phyloP scores from a whole-genome alignment of 306 rosid genomes.

The Rubus parviflorus region DNA sequence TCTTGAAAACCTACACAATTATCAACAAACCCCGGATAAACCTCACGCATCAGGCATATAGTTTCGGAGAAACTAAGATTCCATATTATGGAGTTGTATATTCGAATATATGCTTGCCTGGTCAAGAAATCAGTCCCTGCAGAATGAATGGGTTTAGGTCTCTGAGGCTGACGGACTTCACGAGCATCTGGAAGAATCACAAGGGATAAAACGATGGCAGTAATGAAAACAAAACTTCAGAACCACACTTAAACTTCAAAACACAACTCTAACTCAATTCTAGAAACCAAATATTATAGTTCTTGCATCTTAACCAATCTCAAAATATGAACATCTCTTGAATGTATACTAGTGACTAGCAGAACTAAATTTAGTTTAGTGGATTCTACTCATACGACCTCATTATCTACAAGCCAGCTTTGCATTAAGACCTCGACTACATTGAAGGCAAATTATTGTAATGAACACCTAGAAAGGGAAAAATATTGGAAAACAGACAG shows the following conservation, averaged over 20 bases:
- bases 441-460: not conserved
- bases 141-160: not conserved
- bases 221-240: not conserved
- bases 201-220: not conserved
- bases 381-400: not conserved
- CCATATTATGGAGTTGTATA: not conserved
- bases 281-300: not conserved
- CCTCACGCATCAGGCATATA: not conserved
- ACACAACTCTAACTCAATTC: not conserved
- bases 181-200: constrained; percentile 1
- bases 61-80: not conserved
- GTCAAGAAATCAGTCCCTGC: constrained; percentile 11
- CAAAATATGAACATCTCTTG: not conserved
- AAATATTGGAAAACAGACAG: not conserved
- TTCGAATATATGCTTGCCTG: constrained; percentile 14
- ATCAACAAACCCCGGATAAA: not conserved
- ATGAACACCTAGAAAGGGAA: not conserved
- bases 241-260: not conserved
- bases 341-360: not conserved
- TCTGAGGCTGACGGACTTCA: constrained; percentile 14
- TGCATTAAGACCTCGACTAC: not conserved
- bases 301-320: not conserved
- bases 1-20: constrained; percentile 18
- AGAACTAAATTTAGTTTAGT: not conserved
- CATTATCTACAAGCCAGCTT: not conserved